phyloP scores from a whole-genome alignment of 768 basidiomycete genomes.

The Lyophyllum shimeji region DNA sequence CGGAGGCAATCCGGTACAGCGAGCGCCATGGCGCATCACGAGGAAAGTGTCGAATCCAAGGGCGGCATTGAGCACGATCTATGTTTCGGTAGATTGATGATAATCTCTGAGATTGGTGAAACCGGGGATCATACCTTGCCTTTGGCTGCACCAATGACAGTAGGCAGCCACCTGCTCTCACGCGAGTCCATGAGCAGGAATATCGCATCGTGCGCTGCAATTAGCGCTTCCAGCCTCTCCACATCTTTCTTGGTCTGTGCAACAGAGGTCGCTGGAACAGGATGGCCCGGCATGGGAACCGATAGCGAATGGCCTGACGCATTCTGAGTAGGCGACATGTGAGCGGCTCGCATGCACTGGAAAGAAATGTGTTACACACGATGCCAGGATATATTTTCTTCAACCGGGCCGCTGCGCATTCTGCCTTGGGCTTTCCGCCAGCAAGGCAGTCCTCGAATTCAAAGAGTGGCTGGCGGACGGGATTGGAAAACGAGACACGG shows the following conservation, averaged over 20 bases:
- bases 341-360: neutral
- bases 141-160: constrained; percentile 80
- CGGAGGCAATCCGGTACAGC: constrained; percentile 35
- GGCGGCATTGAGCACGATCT: constrained; percentile 94
- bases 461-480: constrained; percentile 95
- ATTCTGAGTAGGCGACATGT: constrained; percentile 49
- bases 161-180: constrained; percentile 96
- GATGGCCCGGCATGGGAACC: constrained; percentile 98
- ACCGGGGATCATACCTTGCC: constrained; percentile 58
- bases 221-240: constrained; percentile 66
- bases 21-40: constrained; percentile 93
- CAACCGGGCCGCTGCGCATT: constrained; percentile 81
- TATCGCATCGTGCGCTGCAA: constrained; percentile 85
- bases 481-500: constrained; percentile 94
- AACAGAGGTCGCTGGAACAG: constrained; percentile 55
- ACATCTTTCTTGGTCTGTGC: constrained; percentile 69
- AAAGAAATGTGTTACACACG: constrained; percentile 35
- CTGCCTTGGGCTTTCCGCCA: constrained; percentile 93
- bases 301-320: constrained; percentile 75
- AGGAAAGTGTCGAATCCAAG: constrained; percentile 95
- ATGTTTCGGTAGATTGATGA: neutral
- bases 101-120: neutral
- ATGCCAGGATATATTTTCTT: constrained; percentile 93
- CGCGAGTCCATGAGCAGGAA: constrained; percentile 98
- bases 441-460: constrained; percentile 91